Conservation (phyloP, 805 yeast species). For the Starmera pachycereana region DNA sequence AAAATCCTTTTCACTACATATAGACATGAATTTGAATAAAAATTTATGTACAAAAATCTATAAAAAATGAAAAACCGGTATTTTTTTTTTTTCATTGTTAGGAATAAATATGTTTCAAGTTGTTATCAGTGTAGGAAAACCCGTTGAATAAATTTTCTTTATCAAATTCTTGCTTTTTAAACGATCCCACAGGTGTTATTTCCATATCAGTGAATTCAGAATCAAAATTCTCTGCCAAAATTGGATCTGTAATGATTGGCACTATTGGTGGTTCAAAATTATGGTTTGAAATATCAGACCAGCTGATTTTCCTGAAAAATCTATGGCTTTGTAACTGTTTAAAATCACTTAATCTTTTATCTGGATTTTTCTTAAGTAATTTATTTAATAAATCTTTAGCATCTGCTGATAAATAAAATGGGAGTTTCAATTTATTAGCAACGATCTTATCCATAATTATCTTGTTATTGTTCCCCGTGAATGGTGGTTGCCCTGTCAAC, state of each 20-base stretch:
- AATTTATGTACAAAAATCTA: too few species aligned
- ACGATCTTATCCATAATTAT: constrained; percentile 66
- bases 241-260: constrained; percentile 78
- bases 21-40: too few species aligned
- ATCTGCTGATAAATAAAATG: constrained; percentile 68
- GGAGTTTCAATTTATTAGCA: constrained; percentile 56
- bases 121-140: constrained; percentile 31
- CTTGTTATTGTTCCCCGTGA: constrained; percentile 73
- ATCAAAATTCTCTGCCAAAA: constrained; percentile 77
- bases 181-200: constrained; percentile 23
- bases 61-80: too few species aligned
- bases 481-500: constrained; percentile 82
- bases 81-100: too few species aligned
- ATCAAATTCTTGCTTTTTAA: constrained; percentile 4
- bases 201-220: constrained; percentile 66
- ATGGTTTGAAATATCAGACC: constrained; percentile 44
- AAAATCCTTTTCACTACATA: too few species aligned
- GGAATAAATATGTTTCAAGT: constrained; percentile 12
- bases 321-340: constrained; percentile 53
- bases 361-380: constrained; percentile 58
- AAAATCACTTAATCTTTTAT: constrained; percentile 50
- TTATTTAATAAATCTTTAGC: constrained; percentile 67
- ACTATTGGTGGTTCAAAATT: constrained; percentile 60
- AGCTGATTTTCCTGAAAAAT: constrained; percentile 68
- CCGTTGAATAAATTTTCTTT: constrained; percentile 27